Evolutionary conservation across 176 grass and related monocot species (phyloP), one percentile per base, ranked within the genome.

Genomic region (Aegilops sharonensis): DNA sequence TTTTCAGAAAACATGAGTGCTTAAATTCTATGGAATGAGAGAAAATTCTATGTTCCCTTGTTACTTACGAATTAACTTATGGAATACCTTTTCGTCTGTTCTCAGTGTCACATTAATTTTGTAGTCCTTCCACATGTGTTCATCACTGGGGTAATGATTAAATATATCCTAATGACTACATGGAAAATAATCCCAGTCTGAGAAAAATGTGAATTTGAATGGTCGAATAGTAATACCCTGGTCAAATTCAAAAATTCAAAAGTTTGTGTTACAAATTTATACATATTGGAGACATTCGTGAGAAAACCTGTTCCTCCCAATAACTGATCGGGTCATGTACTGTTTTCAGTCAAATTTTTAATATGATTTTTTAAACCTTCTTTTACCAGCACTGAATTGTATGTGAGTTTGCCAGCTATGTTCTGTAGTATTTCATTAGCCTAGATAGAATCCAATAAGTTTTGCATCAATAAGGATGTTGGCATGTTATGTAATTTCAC

Each of bases 401-500:
- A 83, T 79, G 8, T 40, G 78, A 67, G 74, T 31, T 68, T 45
- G 64, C 42, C 4, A 60, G 20, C 30, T 67, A 79, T 60, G 7
- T 79, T 84, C 47, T 74, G 72, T 81, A 83, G 34, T 75, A 43
- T 65, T 31, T 87, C 42, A 62, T 34, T 50, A 29, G 21, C 34
- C 11, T 79, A 82, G 11, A 61, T 78, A 72, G 64, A 78, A 80
- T 68, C 47, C 24, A 66, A 17, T 5, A 84, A 21, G 21, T 54
- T 56, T n/a, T 29, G 5, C 18, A 39, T 81, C 75, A 8, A 23
- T 15, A 81, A 43, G 24, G 61, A 85, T 47, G 72, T 68, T 85
- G 34, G 76, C 77, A 89, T 75, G 59, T 67, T 50, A 75, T 50
- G 23, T 47, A 69, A 80, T 74, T 78, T 87, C 29, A 82, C 39